phyloP scores from a whole-genome alignment of 352 stramenopile genomes.

The Ophiocytium majus region DNA sequence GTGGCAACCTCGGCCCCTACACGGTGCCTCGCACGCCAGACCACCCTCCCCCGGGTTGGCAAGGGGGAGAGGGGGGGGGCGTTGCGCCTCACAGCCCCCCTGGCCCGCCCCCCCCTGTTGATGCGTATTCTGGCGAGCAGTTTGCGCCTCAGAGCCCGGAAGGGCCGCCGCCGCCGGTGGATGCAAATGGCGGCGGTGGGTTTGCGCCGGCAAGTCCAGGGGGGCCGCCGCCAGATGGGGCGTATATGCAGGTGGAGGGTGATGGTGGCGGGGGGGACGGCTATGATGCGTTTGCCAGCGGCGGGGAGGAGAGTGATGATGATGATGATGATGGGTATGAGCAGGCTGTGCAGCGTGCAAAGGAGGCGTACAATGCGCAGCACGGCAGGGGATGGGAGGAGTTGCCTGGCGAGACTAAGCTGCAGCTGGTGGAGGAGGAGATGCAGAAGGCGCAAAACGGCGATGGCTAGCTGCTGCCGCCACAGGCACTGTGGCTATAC shows the following conservation, averaged over 20 bases:
- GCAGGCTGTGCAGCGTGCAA: not conserved
- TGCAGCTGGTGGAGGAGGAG: conserved; percentile 2
- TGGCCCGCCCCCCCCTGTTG: too few relatives aligned
- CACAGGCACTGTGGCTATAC: too few relatives aligned
- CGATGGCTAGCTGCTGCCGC: too few relatives aligned
- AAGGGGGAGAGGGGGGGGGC: not conserved
- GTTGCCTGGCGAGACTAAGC: not conserved
- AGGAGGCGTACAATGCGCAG: not conserved
- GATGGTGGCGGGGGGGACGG: not conserved
- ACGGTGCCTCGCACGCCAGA: not conserved
- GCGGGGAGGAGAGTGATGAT: not conserved
- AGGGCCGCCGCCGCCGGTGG: too few relatives aligned
- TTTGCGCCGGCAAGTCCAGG: not conserved
- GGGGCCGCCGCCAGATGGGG: not conserved
- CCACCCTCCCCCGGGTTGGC: not conserved
- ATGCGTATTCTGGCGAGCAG: too few relatives aligned
- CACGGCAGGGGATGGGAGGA: not conserved
- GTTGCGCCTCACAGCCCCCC: not conserved
- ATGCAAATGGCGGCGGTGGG: not conserved
- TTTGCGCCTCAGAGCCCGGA: not conserved
- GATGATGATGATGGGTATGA: conserved; percentile 22
- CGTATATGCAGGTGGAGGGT: not conserved
- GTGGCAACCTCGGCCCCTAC: too few relatives aligned
- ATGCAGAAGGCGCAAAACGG: not conserved
- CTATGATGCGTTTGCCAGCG: not conserved